These are phyloP conservation scores for Chaetoscypha palmicola DNA, from an alignment of 2,329 filamentous ascomycete genomes.

Conservation along the genomic window DNA sequence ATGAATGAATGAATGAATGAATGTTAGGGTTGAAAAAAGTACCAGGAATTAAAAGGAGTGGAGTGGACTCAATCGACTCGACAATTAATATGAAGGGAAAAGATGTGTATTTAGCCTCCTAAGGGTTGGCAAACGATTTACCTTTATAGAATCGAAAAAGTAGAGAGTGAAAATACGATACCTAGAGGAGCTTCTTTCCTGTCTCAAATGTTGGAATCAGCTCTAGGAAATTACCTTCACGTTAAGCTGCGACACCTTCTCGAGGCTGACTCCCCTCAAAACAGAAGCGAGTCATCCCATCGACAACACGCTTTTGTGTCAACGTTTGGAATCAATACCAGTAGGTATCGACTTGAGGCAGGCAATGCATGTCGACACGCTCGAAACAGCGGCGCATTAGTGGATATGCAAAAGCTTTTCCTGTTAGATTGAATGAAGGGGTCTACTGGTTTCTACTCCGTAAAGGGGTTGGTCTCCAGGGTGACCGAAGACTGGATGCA, in stretches of 20 bases:
- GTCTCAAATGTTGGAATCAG: no score
- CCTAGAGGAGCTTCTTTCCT: no score
- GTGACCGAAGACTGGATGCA: background rate
- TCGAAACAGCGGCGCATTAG: no score
- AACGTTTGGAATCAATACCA: constrained; percentile 1
- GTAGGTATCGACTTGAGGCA: background rate
- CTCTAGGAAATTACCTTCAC: background rate
- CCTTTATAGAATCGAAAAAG: background rate
- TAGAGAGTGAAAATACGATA: background rate
- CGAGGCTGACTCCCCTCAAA: background rate
- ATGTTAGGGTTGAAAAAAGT: background rate
- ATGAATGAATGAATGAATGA: background rate
- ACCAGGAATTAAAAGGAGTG: background rate
- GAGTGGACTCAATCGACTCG: background rate
- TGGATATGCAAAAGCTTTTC: no score
- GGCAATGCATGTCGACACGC: no score
- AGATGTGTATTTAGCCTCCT: constrained; percentile 1
- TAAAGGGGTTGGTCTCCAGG: background rate
- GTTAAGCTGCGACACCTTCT: background rate
- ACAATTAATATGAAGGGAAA: constrained; percentile 3
- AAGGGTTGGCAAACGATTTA: background rate
- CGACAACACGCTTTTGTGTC: background rate
- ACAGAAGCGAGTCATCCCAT: background rate
- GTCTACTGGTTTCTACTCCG: background rate
- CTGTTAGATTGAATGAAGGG: no score